Conservation (phyloP, 495 filamentous ascomycete genomes). For the Hypoxylon cercidicola region DNA sequence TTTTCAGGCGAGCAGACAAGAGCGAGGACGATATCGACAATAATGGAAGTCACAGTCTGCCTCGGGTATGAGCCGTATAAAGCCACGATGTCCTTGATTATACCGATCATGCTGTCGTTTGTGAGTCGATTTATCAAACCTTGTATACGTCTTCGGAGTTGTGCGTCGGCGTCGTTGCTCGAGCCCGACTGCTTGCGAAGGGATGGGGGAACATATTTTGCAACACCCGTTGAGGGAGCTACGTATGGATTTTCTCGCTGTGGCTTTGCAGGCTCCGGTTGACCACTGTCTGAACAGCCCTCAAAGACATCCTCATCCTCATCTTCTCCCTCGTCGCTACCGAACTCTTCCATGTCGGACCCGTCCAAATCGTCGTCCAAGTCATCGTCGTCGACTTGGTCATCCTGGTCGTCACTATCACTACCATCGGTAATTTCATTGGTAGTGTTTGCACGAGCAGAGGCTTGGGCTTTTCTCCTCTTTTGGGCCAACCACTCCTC, state of each 20-base stretch:
- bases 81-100: conserved; percentile 81
- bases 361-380: conserved; percentile 20
- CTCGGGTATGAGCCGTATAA: conserved; percentile 84
- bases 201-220: conserved; percentile 89
- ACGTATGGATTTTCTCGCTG: conserved; percentile 64
- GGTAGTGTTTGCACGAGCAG: conserved; percentile 11
- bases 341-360: conserved; percentile 33
- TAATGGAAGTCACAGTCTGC: conserved; percentile 81
- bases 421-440: conserved; percentile 43
- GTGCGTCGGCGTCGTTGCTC: conserved; percentile 72
- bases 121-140: conserved; percentile 93
- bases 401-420: conserved; percentile 45
- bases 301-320: conserved; percentile 46
- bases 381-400: conserved; percentile 35
- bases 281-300: conserved; percentile 42
- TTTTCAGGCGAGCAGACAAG: conserved; percentile 79
- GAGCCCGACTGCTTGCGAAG: conserved; percentile 70
- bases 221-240: conserved; percentile 54
- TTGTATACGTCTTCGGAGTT: conserved; percentile 81
- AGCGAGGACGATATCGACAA: conserved; percentile 77
- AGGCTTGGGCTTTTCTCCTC: conserved; percentile 54
- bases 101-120: conserved; percentile 84
- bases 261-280: conserved; percentile 27
- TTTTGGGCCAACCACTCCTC: conserved; percentile 63
- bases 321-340: conserved; percentile 45